Evolutionary conservation across 2,329 filamentous ascomycete species (phyloP), one percentile per base, ranked within the genome.

Genomic region (Xylaria sp.): DNA sequence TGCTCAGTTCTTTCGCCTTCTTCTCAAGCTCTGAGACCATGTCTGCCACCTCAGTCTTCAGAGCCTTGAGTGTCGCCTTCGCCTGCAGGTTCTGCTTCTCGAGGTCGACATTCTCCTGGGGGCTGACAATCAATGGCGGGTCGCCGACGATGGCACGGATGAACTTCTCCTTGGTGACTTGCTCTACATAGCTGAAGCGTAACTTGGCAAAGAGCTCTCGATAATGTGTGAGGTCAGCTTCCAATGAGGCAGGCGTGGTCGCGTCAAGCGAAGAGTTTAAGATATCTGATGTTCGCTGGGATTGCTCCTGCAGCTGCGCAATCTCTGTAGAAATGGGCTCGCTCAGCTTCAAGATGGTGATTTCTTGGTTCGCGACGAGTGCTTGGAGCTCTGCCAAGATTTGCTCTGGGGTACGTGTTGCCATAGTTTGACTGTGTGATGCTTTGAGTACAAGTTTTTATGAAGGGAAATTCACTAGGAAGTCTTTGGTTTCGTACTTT

Each of bases 141-240:
- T 97, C 92, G 69, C 93, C 93, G 17, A 96, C 93, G 73, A 98
- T 96, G 70, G 92, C 90, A 72, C 94, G 92, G 61, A 99, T 90
- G 79, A 97, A 98, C 76, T 97, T 97, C 79, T 99, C 96, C 81
- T 98, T 99, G 50, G 95, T 98, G 69, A 98, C 94, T 83, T 98
- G 96, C 81, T 99, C 96, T 73, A 97, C 92, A 80, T 98, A 98
- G 71, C 92, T 96, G 83, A 98, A 98, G 73, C 95, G 93, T 44
- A 98, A 86, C 81, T 99, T 98, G 47, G 93, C 91, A 80, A 98
- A 99, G 22, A 98, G 87, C 80, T 97, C 94, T 81, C 92, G 93
- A 82, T 98, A 97, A 79, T 98, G 94, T 33, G 86, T 84, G 31
- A 98, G 85, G 79, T 98, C 95, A 31, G 92, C 92, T 70, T 92